Base-by-base conservation (phyloP, 805 yeast genomes). In the Grigorovia transvaalensis region DNA sequence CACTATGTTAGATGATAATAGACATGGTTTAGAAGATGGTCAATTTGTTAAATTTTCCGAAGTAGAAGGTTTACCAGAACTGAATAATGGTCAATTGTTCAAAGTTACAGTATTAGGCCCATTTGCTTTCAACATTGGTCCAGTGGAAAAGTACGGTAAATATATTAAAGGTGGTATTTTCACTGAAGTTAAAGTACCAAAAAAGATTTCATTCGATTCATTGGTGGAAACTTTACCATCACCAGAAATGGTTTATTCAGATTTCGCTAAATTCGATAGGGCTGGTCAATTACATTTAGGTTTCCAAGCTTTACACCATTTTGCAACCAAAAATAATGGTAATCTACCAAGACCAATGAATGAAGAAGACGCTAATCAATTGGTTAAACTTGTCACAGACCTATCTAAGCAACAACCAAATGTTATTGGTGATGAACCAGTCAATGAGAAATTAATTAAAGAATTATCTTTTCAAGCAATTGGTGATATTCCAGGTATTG, bases 11-110 rank as follows among this genome's bases (percentile, higher is more conserved):
- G 96, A 86, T 65, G 97, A 88, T 57, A 83, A 80, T 54, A 82
- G 98, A 69, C 99, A 93, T 65, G 95, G 96, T 18, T 75, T 93
- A 51, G 88, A 90, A 73, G 96, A 88, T 68, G 98, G 97, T 17
- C 85, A 86, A 60, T 85, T 72, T 64, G 96, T 93, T 51, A 86
- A 84, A 67, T 89, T 93, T 62, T 65, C 85, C 13, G 98, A 90
- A 69, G 84, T 90, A 41, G 79, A 82, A 63, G 98, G 98, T 43
- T 74, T 88, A 64, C 81, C 78, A 9, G 76, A 76, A 56, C 72
- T 88, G 56, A 87, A 90, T 66, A 82, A 82, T 58, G 95, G 91
- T 5, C 71, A 77, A 51, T 77, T 88, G 15, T 81, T 75, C 65
- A 84, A 85, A 64, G 79, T 93, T 50, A 84, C 82, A 63, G 97